These are phyloP conservation scores for Ceratocystis ficicola DNA, from an alignment of 2,329 filamentous ascomycete genomes.

Conservation along the genomic window DNA sequence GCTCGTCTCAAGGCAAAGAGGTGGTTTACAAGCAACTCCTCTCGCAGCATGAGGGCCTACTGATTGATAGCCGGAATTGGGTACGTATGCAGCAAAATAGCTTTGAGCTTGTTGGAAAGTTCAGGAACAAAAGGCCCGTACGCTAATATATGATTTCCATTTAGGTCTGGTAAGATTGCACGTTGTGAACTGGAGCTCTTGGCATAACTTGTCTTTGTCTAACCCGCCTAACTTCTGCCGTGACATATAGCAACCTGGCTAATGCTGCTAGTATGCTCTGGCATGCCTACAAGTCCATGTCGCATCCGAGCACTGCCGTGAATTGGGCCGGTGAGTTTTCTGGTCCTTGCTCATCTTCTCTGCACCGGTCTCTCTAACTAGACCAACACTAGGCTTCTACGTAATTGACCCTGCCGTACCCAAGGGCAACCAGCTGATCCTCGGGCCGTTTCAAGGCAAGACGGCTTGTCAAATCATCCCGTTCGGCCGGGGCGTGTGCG, in stretches of 20 bases:
- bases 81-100: slow-evolving; percentile 35
- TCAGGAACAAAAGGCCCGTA: not conserved
- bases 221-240: not conserved
- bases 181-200: not conserved
- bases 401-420: slow-evolving; percentile 40
- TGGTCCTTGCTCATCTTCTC: slow-evolving; percentile 16
- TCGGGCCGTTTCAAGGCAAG: slow-evolving; percentile 71
- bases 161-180: slow-evolving; percentile 1
- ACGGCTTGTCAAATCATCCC: slow-evolving; percentile 67
- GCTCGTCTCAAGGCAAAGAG: slow-evolving; percentile 51
- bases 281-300: slow-evolving; percentile 65
- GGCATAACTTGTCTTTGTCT: not conserved
- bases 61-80: slow-evolving; percentile 68
- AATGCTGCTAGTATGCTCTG: slow-evolving; percentile 66
- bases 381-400: slow-evolving; percentile 51
- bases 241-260: slow-evolving; percentile 51
- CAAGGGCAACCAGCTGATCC: slow-evolving; percentile 45
- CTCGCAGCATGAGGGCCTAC: slow-evolving; percentile 55
- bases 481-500: slow-evolving; percentile 65
- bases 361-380: no score
- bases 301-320: slow-evolving; percentile 50
- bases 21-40: slow-evolving; percentile 65
- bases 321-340: slow-evolving; percentile 57
- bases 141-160: not conserved
- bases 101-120: no score